phyloP scores from a whole-genome alignment of 192 early-diverging fungal species.

The Gaertneriomyces sp. region DNA sequence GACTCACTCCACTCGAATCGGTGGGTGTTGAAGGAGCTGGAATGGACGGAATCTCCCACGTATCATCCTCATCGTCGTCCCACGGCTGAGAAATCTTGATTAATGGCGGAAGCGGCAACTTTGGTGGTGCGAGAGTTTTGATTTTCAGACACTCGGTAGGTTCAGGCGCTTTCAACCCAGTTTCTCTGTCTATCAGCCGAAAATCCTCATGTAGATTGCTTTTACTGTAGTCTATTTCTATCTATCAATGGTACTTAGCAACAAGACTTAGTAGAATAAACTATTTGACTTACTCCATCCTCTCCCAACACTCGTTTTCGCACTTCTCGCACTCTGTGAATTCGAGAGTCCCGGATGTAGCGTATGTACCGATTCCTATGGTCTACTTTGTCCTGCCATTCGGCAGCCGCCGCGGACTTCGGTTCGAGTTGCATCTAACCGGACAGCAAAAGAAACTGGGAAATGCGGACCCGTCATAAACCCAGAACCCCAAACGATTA shows the following conservation, averaged over 20 bases:
- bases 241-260: no score
- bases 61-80: no score
- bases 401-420: not conserved
- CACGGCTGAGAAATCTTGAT: no score
- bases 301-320: slow-evolving; percentile 31
- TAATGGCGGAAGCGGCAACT: no score
- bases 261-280: no score
- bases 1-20: no score
- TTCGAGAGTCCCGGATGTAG: slow-evolving; percentile 31
- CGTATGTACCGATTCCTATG: slow-evolving; percentile 40
- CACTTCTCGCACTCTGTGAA: slow-evolving; percentile 25
- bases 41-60: no score
- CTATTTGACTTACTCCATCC: slow-evolving; percentile 28
- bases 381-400: slow-evolving; percentile 40
- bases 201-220: slow-evolving; percentile 14
- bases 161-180: slow-evolving; percentile 39
- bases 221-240: slow-evolving; percentile 12
- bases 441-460: no score
- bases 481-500: no score
- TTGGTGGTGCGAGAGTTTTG: not conserved
- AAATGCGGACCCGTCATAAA: no score
- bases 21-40: no score
- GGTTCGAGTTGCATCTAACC: no score
- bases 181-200: slow-evolving; percentile 29
- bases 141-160: slow-evolving; percentile 26